Percentiles rank a stretch among this genome's conserved stretches.
Conservation (phyloP, 805 yeast species). For the Zygotorulaspora florentina region DNA sequence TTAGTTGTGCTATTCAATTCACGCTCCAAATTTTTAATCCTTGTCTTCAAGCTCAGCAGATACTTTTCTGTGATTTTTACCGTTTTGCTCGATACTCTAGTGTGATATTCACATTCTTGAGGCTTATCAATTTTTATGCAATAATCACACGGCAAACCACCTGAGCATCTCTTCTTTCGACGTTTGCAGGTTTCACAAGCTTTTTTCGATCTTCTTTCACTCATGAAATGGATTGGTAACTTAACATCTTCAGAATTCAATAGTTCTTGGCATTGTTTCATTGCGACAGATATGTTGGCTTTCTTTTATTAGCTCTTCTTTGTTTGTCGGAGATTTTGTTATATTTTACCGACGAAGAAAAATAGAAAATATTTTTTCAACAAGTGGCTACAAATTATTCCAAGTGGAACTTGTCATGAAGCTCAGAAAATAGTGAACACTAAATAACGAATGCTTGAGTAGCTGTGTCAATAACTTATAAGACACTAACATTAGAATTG, state of each 20-base stretch:
- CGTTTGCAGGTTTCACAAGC: conserved; percentile 20
- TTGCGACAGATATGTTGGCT: not conserved
- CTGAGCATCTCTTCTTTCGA: conserved; percentile 19
- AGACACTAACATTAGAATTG: conserved; percentile 83
- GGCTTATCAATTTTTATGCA: conserved; percentile 15
- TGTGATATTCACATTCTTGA: conserved; percentile 14
- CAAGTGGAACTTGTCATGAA: not conserved
- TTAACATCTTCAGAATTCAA: not conserved
- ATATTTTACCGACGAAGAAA: not conserved
- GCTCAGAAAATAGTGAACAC: no score
- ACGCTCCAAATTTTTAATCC: conserved; percentile 13
- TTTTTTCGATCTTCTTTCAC: conserved; percentile 10
- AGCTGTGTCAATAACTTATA: conserved; percentile 83
- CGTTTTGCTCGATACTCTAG: conserved; percentile 11
- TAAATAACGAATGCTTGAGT: conserved; percentile 65
- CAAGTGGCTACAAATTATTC: not conserved
- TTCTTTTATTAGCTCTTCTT: not conserved
- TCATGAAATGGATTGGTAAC: conserved; percentile 2
- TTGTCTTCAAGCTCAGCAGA: conserved; percentile 12
- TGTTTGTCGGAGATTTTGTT: conserved; percentile 1
- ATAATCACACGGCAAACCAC: conserved; percentile 19
- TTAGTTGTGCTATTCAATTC: conserved; percentile 1
- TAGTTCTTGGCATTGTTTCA: not conserved
- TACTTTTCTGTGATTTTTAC: conserved; percentile 19
- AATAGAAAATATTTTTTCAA: not conserved